Evolutionary conservation across 805 yeast species (phyloP), one percentile per base, ranked within the genome.

Genomic region (Jamesozyma spencerorum): DNA sequence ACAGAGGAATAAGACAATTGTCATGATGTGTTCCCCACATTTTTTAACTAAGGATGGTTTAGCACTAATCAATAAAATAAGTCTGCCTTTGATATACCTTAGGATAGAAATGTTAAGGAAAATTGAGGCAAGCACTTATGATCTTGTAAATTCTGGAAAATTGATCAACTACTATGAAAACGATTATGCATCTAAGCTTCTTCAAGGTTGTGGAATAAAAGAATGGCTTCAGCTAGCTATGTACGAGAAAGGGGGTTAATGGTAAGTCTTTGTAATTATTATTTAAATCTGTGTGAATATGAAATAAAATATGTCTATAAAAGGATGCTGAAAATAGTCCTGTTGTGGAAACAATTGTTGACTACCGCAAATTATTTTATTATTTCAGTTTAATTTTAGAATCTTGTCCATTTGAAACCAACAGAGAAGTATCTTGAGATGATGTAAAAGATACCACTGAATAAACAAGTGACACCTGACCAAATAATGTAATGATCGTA

Each of bases 341-440:
- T 22, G 26, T 10, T 14, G 15, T 14, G 19, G 19, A 18, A 13
- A 15, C 2, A 34, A 34, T 19, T n/a, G n/a, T n/a, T n/a, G n/a
- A n/a, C n/a, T n/a, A n/a, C n/a, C n/a, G n/a, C n/a, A n/a, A n/a
- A n/a, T n/a, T n/a, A n/a, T n/a, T n/a, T n/a, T n/a, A n/a, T n/a
- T n/a, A n/a, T n/a, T n/a, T n/a, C n/a, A n/a, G n/a, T n/a, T n/a
- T n/a, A n/a, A n/a, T n/a, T n/a, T n/a, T 39, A 51, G 28, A 63
- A 61, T 43, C 55, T 58, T 19, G 51, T 49, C 58, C 66, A 45
- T 34, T 55, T 61, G 51, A 57, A 48, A 1, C 79, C 79, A 20
- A 74, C 76, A 10, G 68, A 58, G 32, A 57, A 53, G 38, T 60
- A 64, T 47, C 79, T 65, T 3, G 79, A 69, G 13, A 60, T 41